Evolutionary conservation across 495 filamentous ascomycete genomes (phyloP), one percentile per base, ranked within the genome.

Genomic region (Neurospora sp.): DNA sequence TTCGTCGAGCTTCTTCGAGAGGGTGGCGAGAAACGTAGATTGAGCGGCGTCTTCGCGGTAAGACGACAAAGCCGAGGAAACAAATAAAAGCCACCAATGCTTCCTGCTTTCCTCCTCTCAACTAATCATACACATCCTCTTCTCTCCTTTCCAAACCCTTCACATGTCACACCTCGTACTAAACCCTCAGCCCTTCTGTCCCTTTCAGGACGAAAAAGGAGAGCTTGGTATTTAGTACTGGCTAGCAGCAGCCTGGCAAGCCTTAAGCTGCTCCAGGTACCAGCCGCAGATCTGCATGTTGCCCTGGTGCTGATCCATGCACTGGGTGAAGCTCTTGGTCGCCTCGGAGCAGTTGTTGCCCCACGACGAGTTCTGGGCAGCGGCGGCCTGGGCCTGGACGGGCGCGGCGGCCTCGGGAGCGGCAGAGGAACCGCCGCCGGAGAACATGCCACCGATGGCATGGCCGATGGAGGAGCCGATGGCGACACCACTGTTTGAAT

Each of bases 241-340:
- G 83, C 86, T 92, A 71, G 95, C 92, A 77, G 94, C 93, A 78
- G 87, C 84, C 88, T 98, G 95, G 88, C 95, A 98, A 70, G 95
- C 93, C 88, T 97, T 97, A 81, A 99, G 86, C 88, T 99, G 96
- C 83, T 98, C 95, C 78, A 99, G 83, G 82, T 99, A 99, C 96
- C 96, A 99, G 75, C 91, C 90, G 85, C 96, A 99, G 78, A 97
- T 97, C 81, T 92, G 90, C 91, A 98, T 90, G 82, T 96, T 92
- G 72, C 96, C 96, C 78, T 89, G 82, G 82, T 99, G 91, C 77
- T 99, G 91, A 80, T 98, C 94, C 89, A 99, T 89, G 88, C 96
- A 99, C 84, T 91, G 90, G 75, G 93, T 93, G 89, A 99, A 97
- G 83, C 87, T 87, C 82, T 89, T 90, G 37, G 93, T 91, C 77